Base-by-base conservation (phyloP, 805 yeast genomes). In the Saccharomycopsis fibuligera region DNA sequence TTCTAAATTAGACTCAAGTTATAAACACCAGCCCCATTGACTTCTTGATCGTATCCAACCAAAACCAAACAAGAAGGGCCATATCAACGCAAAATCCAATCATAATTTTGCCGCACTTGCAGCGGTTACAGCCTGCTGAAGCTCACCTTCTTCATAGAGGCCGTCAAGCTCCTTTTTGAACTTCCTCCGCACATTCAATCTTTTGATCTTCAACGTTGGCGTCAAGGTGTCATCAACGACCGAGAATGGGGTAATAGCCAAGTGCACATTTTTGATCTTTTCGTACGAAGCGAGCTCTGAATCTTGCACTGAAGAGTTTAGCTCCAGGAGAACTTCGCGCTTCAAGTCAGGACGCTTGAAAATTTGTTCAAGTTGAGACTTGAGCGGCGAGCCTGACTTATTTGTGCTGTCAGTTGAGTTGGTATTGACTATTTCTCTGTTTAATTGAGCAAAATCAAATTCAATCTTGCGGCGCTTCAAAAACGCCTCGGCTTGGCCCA, bases 151-250 rank as follows among this genome's bases (percentile, higher is more conserved):
- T 48, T 56, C 54, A 53, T 76, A 75, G 70, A 76, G 61, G 3
- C 44, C 58, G 35, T 69, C 69, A 48, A 75, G 67, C 41, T 66
- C 70, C 14, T 54, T 51, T 51, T 62, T 62, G 56, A 60, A 76
- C 29, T 58, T 54, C 59, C 66, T 66, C 72, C 72, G 66, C 73
- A 83, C 33, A 81, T 84, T 49, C 63, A 79, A 54, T 72, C 67
- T 68, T 61, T 70, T 74, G 54, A 75, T 59, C 58, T 75, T 75
- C 58, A 74, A 54, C 5, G 85, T 80, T 41, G 84, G 85, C 2
- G 86, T 80, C 45, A 79, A 61, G 1, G 76, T 72, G 44, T 76
- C 76, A 46, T 74, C 73, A 42, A 69, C 77, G 33, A 75, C 63
- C 17, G 68, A 70, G 59, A 79, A 70, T 14, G 84, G 83, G 53